phyloP scores from a whole-genome alignment of 148 eudicot genomes.

The Persicaria maculosa region DNA sequence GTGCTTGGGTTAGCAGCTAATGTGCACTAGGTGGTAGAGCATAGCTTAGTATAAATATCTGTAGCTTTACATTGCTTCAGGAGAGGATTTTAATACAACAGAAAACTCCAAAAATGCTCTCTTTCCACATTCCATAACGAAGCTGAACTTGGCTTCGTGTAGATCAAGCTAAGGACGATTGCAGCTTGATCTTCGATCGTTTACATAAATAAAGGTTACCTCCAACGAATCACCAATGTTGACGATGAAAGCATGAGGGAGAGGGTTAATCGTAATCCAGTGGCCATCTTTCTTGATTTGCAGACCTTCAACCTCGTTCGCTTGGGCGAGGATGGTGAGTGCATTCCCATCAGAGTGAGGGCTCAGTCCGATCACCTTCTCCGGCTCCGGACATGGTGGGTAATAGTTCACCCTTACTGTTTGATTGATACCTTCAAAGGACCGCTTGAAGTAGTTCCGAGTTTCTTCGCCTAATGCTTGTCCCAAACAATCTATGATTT shows the following conservation, averaged over 20 bases:
- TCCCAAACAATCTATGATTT: not conserved
- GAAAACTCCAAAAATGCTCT: no score
- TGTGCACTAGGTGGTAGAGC: no score
- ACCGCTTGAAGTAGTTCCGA: slow-evolving; percentile 14
- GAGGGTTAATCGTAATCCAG: slow-evolving; percentile 23
- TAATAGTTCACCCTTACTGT: slow-evolving; percentile 8
- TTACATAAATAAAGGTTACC: slow-evolving; percentile 13
- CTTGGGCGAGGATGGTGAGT: slow-evolving; percentile 28
- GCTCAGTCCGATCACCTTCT: slow-evolving; percentile 25
- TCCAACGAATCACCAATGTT: slow-evolving; percentile 28
- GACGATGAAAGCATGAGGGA: slow-evolving; percentile 24
- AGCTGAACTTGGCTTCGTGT: no score
- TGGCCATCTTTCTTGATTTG: slow-evolving; percentile 23
- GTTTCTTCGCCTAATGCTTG: not conserved
- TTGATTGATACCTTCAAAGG: slow-evolving; percentile 11
- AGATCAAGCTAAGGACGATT: no score
- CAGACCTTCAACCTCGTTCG: slow-evolving; percentile 22
- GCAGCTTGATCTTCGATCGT: no score
- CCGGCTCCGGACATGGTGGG: slow-evolving; percentile 30
- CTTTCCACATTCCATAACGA: no score
- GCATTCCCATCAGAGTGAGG: slow-evolving; percentile 25
- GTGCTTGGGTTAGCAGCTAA: no score
- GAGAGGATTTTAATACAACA: no score
- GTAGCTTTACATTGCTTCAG: no score
- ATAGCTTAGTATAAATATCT: no score